Evolutionary conservation across 805 yeast species (phyloP), one percentile per base, ranked within the genome.

Genomic region (Myxozyma nipponensis): DNA sequence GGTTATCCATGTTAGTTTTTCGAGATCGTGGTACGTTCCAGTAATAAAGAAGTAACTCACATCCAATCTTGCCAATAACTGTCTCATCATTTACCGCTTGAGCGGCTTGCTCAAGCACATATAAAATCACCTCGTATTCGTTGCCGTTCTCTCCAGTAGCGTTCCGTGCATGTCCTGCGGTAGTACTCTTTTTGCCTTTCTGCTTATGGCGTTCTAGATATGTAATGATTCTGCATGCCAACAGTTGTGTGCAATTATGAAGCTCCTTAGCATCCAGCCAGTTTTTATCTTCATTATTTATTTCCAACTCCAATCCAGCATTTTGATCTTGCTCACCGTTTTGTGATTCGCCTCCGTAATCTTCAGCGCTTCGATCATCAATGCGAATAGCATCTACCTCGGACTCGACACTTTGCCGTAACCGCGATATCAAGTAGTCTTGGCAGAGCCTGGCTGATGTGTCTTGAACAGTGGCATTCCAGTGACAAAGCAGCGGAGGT

Each of bases 401-500:
- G 17, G 28, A 34, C 28, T 35, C 39, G 18, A 35, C 22, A 22
- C 23, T 26, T 43, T 19, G 26, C 37, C 5, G 39, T 19, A 34
- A 30, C 47, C 24, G 6, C 6, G 19, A 6, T n/a, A 35, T 13
- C 19, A 35, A 35, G 15, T n/a, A 35, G 6, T n/a, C n/a, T 35
- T 35, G 38, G 19, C 38, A 35, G 6, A 35, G 19, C 19, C 21
- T 10, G 21, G 38, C 38, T 7, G 38, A 6, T 6, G 21, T 13
- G 21, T 35, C 38, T 15, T 52, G 49, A 39, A 52, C 56, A 17
- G 28, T 34, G 15, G 10, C 28, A 24, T 37, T 37, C 47, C 52
- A 44, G 39, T 52, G 56, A 28, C 41, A 42, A 3, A 52, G 44
- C 4, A 52, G 45, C 25, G 40, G 18, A 4, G 56, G 52, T 17